Base-by-base conservation (phyloP, 768 basidiomycete species). In the Tylopilus rubrobrunneus region DNA sequence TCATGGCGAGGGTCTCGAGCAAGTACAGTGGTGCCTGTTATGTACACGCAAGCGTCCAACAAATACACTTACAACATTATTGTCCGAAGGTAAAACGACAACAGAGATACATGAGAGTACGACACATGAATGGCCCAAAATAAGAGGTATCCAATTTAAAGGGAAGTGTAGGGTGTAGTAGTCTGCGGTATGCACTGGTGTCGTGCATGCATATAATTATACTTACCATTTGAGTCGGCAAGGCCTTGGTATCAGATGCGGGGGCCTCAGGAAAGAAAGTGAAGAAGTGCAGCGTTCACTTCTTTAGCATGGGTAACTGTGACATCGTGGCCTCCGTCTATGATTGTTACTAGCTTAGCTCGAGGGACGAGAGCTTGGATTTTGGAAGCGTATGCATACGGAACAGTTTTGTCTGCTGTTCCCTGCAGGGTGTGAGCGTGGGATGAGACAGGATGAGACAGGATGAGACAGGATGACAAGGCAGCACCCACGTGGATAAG, bases 401-500 rank as follows among this genome's bases (percentile, higher is more conserved):
- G 70, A 29, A 71, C 70, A 29, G 71, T 70, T 36, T 48, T 67
- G 27, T 71, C 71, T 11, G 62, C 62, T 9, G 70, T 71, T 15
- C 71, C 70, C 70, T 71, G 47, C 41, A 14, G 10, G n/a, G 48
- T 7, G 25, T 59, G 45, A 50, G 37, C 7, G 14, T 42, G 15
- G 19, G 23, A 48, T 12, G 11, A 42, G 8, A 3, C 11, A n/a
- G 5, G 5, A 31, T 12, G 11, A 42, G 8, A 3, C 11, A n/a
- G 5, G 5, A 31, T 12, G 11, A 42, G 8, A 3, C 11, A n/a
- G 5, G 5, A 31, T 11, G 15, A 19, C 27, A 37, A 37, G 27
- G 7, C 56, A 79, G 25, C 7, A 58, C 80, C 28, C 59, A 83
- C 87, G 67, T 88, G 87, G 29, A 89, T 72, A n/a, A 89, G 67